Percentiles rank a stretch among this genome's conserved stretches.
Conservation (phyloP, 805 yeast species). For the Clavispora asparagi region DNA sequence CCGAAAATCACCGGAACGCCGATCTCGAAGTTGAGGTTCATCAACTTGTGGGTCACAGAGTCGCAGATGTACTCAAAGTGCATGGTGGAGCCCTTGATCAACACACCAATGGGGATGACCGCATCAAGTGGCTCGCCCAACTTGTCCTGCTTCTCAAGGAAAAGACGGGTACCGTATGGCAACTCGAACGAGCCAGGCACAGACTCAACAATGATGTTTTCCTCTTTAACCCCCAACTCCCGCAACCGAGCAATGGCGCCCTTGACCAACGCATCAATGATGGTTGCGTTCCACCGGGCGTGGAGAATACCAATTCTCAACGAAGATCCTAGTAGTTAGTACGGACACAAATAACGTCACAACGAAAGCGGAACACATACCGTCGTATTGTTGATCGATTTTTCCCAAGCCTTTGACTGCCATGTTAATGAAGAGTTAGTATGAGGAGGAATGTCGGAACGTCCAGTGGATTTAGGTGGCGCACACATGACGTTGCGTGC, state of each 20-base stretch:
- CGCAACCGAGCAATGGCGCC: constrained; percentile 65
- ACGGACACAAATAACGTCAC: no score
- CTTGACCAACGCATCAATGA: constrained; percentile 72
- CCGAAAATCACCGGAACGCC: constrained; percentile 87
- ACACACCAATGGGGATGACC: constrained; percentile 86
- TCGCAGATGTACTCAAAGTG: constrained; percentile 98
- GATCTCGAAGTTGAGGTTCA: constrained; percentile 70
- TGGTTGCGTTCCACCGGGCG: constrained; percentile 87
- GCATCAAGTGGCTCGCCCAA: constrained; percentile 63
- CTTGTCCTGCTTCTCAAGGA: constrained; percentile 40
- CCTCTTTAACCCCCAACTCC: constrained; percentile 65
- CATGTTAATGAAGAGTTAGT: constrained; percentile 33
- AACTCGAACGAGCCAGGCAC: constrained; percentile 96
- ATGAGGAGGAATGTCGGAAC: not conserved
- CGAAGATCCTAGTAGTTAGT: constrained; percentile 33
- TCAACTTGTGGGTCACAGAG: constrained; percentile 75
- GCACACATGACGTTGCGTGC: not conserved
- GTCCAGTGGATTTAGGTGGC: not conserved
- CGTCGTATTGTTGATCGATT: constrained; percentile 65
- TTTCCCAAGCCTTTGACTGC: constrained; percentile 80
- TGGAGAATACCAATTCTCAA: constrained; percentile 82
- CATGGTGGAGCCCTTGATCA: constrained; percentile 96
- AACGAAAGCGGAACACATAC: constrained; percentile 22
- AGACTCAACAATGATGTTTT: constrained; percentile 72
- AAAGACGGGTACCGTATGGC: constrained; percentile 69